Evolutionary conservation across 768 basidiomycete genomes (phyloP), one percentile per base, ranked within the genome.

Genomic region (Rhodotorula paludigena): DNA sequence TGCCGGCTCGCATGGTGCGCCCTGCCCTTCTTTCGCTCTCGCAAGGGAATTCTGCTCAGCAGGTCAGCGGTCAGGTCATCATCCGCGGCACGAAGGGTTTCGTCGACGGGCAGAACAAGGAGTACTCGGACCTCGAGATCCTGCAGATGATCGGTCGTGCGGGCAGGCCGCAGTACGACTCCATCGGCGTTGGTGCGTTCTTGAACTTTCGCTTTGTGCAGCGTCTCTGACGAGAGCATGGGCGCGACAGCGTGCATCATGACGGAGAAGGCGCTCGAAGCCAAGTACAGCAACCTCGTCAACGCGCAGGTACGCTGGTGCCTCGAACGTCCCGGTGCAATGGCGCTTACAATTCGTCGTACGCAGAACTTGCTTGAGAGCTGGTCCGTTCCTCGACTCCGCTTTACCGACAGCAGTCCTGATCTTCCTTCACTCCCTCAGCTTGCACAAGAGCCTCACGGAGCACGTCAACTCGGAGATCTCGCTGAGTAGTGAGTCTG

Each of bases 401-500:
- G 5, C 28, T 4, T 15, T 18, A 30, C 5, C 14, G 18, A 0
- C 33, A 3, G 20, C 30, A 10, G 18, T 15, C 2, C 35, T 32
- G 28, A 51, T 39, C 16, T 18, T n/a, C n/a, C 25, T 23, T 25
- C 21, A 11, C 3, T 2, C 42, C 30, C 21, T 0, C 52, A 64
- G 82, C 66, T 83, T 93, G 16, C 92, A 96, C 77, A 79, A 80
- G 56, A 89, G 89, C 75, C 83, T 99, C 11, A 80, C 86, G 6
- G 94, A 98, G 77, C 92, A 97, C 77, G 79, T 99, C 71, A 97
- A 97, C 75, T 91, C 91, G 3, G 94, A 99, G 79, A 88, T 97
- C 61, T 87, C 87, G 0, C 82, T 97, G 8, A 38, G 53, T 20
- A 68, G 71, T 72, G 23, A 16, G 66, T 42, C 23, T 0, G 4